Evolutionary conservation across 352 stramenopile genomes (phyloP).

Genomic region (Phytophthora megakarya): DNA sequence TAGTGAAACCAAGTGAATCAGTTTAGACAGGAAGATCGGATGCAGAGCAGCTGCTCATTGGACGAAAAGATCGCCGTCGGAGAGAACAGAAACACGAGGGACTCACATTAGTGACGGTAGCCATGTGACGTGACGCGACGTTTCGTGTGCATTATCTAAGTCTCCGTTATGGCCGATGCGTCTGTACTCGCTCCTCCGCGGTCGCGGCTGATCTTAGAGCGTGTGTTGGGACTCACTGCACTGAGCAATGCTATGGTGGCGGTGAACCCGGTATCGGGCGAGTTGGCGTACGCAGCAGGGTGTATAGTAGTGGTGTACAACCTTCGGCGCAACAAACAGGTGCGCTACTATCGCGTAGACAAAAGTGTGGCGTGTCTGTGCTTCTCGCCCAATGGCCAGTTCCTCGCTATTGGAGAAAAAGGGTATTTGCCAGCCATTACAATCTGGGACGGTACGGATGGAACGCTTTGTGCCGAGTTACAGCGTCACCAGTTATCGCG

Average conservation of each 20-base stretch:
- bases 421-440: conserved; percentile 84
- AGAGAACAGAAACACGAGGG: neutral
- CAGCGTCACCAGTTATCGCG: too few species aligned
- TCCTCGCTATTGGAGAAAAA: conserved; percentile 89
- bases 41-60: conserved; percentile 5
- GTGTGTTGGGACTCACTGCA: conserved; percentile 76
- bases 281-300: conserved; percentile 86
- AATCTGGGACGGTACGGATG: conserved; percentile 83
- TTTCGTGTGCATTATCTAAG: neutral
- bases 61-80: conserved; percentile 27
- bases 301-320: conserved; percentile 93
- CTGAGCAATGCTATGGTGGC: conserved; percentile 77
- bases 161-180: neutral
- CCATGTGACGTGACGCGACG: neutral
- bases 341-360: conserved; percentile 89
- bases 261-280: conserved; percentile 75
- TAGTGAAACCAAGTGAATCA: conserved; percentile 25
- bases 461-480: conserved; percentile 81
- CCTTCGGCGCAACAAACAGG: conserved; percentile 81
- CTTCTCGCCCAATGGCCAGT: conserved; percentile 86
- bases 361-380: conserved; percentile 81
- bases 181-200: conserved; percentile 20
- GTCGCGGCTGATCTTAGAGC: conserved; percentile 78
- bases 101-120: neutral
- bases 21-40: conserved; percentile 28